These are phyloP conservation scores for Cicer arietinum DNA, from an alignment of 306 rosid genomes.

Conservation along the genomic window DNA sequence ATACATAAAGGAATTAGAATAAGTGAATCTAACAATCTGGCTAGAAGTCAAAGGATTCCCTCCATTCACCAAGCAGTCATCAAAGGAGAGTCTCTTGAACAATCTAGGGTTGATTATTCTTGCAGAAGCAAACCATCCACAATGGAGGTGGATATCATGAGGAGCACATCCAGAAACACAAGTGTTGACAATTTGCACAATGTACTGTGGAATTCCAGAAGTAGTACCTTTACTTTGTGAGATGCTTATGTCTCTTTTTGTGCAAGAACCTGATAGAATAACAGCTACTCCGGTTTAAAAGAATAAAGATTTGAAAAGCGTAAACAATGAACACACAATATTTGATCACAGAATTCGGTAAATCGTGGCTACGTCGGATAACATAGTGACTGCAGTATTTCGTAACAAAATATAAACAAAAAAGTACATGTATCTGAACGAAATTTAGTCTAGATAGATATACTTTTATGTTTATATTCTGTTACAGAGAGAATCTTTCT, in stretches of 20 bases:
- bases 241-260: slow-evolving; percentile 66
- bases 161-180: slow-evolving; percentile 71
- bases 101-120: slow-evolving; percentile 57
- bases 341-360: no score
- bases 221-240: slow-evolving; percentile 58
- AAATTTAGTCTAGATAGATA: no score
- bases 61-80: slow-evolving; percentile 74
- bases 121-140: slow-evolving; percentile 86
- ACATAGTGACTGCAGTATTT: no score
- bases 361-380: no score
- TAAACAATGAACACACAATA: no score
- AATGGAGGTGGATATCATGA: slow-evolving; percentile 60
- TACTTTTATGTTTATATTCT: no score
- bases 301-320: no score
- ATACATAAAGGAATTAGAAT: slow-evolving; percentile 69
- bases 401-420: no score
- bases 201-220: slow-evolving; percentile 67
- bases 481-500: no score
- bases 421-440: no score
- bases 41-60: slow-evolving; percentile 57
- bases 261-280: slow-evolving; percentile 53
- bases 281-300: no score
- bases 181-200: slow-evolving; percentile 68
- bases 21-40: slow-evolving; percentile 63
- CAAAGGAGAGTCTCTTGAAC: slow-evolving; percentile 68